Conservation (phyloP, 2,329 filamentous ascomycete genomes). For the Microcyclospora pomicola region DNA sequence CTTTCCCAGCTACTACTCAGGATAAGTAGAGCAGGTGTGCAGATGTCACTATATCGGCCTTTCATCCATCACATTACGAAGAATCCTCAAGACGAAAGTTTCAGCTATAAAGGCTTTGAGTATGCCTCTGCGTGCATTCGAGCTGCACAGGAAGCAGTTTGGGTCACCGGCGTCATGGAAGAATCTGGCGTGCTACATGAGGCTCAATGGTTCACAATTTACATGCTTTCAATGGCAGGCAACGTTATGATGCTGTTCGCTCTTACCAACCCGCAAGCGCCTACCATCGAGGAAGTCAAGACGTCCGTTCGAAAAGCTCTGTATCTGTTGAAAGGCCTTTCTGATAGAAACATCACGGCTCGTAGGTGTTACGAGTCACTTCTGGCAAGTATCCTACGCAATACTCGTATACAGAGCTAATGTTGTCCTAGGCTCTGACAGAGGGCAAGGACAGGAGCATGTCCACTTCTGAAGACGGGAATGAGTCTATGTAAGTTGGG, state of each 20-base stretch:
- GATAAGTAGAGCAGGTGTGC: constrained; percentile 9
- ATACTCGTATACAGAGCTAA: too few species aligned
- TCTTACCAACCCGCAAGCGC: too few species aligned
- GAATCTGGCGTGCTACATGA: constrained; percentile 8
- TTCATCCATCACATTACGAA: constrained; percentile 12
- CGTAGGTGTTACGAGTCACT: too few species aligned
- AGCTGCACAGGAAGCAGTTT: constrained; percentile 11
- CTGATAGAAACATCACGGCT: too few species aligned
- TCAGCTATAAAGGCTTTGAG: constrained; percentile 10
- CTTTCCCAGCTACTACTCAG: constrained; percentile 10
- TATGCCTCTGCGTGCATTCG: constrained; percentile 11
- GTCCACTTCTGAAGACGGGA: too few species aligned
- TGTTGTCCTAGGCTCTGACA: too few species aligned
- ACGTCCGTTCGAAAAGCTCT: too few species aligned
- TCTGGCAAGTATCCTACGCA: too few species aligned
- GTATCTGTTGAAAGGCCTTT: too few species aligned
- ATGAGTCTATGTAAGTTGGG: too few species aligned
- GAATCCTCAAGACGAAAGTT: constrained; percentile 1
- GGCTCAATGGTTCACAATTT: constrained; percentile 8
- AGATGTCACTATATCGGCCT: constrained; percentile 12
- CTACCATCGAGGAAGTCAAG: too few species aligned
- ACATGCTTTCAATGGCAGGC: constrained; percentile 7
- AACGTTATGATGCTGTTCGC: constrained; percentile 9
- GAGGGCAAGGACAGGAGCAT: too few species aligned
- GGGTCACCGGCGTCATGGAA: constrained; percentile 10